A percentile compares a stretch with the other conserved stretches of the same genome.
These are phyloP conservation scores for sunflower (Helianthus annuus) DNA, from an alignment of 129 eudicot genomes.

Conservation along the genomic window DNA sequence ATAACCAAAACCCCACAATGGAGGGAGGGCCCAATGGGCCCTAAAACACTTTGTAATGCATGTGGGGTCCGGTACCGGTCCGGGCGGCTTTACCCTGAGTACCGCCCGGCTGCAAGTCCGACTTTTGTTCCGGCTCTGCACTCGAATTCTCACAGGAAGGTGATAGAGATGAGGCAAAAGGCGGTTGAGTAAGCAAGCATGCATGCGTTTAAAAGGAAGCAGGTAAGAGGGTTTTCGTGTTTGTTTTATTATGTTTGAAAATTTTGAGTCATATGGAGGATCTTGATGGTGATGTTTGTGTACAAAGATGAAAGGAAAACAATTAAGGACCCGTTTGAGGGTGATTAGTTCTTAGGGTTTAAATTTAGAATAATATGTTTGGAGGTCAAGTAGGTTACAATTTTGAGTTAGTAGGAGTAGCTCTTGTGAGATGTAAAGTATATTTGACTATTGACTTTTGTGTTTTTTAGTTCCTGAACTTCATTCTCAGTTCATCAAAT, in stretches of 20 bases:
- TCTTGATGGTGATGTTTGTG: slow-evolving; percentile 25
- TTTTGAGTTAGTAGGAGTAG: slow-evolving; percentile 42
- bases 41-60: slow-evolving; percentile 82
- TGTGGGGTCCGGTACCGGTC: slow-evolving; percentile 85
- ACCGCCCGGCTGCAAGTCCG: slow-evolving; percentile 86
- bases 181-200: slow-evolving; percentile 21
- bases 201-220: not conserved
- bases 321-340: slow-evolving; percentile 26
- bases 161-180: slow-evolving; percentile 68
- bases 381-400: slow-evolving; percentile 34
- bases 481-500: not conserved
- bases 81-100: slow-evolving; percentile 78
- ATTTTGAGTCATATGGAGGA: slow-evolving; percentile 26
- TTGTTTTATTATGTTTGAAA: slow-evolving; percentile 23
- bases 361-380: slow-evolving; percentile 33
- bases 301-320: slow-evolving; percentile 30
- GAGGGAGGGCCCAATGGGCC: slow-evolving; percentile 89
- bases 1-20: slow-evolving; percentile 82
- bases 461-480: slow-evolving; percentile 10
- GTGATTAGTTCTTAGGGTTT: slow-evolving; percentile 33
- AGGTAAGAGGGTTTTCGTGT: slow-evolving; percentile 36
- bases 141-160: slow-evolving; percentile 80
- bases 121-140: slow-evolving; percentile 70
- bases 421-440: slow-evolving; percentile 42
- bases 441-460: slow-evolving; percentile 26